A percentile compares a stretch with the other conserved stretches of the same genome.
These are phyloP conservation scores for Lentinula sp. DNA, from an alignment of 768 basidiomycete genomes.

Conservation along the genomic window DNA sequence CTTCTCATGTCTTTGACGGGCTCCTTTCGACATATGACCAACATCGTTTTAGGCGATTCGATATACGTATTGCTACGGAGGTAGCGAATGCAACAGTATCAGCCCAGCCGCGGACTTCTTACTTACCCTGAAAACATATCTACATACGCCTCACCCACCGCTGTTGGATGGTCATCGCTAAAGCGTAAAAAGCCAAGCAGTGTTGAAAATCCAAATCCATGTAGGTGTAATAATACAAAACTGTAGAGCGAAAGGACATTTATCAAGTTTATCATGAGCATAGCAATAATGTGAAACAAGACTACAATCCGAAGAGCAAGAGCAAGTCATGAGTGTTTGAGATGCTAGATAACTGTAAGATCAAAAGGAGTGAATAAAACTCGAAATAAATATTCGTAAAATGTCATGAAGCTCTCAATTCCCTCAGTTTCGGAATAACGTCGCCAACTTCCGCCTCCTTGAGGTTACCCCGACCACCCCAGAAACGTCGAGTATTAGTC, in stretches of 20 bases:
- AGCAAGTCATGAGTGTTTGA: not conserved
- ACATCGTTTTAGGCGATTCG: slow-evolving; percentile 89
- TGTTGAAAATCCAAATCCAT: not conserved
- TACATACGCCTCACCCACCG: no score
- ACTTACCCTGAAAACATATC: not conserved
- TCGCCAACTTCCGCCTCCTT: slow-evolving; percentile 34
- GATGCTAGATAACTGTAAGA: not conserved
- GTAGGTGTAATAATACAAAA: not conserved
- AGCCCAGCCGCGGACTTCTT: not conserved
- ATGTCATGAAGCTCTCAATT: slow-evolving; percentile 26
- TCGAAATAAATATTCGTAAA: not conserved
- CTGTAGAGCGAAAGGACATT: not conserved
- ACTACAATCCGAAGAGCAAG: not conserved
- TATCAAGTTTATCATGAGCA: not conserved
- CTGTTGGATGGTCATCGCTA: not conserved
- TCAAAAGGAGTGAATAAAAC: not conserved
- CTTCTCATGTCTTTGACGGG: slow-evolving; percentile 92
- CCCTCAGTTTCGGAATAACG: slow-evolving; percentile 37
- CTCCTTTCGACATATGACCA: slow-evolving; percentile 86
- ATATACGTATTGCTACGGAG: slow-evolving; percentile 85
- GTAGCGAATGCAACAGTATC: slow-evolving; percentile 20
- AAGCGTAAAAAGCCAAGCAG: no score
- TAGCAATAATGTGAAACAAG: not conserved
- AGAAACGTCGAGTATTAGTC: slow-evolving; percentile 33
- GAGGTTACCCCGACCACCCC: slow-evolving; percentile 25